phyloP scores from a whole-genome alignment of 192 early-diverging fungal species.

The Entomortierella chlamydospora region DNA sequence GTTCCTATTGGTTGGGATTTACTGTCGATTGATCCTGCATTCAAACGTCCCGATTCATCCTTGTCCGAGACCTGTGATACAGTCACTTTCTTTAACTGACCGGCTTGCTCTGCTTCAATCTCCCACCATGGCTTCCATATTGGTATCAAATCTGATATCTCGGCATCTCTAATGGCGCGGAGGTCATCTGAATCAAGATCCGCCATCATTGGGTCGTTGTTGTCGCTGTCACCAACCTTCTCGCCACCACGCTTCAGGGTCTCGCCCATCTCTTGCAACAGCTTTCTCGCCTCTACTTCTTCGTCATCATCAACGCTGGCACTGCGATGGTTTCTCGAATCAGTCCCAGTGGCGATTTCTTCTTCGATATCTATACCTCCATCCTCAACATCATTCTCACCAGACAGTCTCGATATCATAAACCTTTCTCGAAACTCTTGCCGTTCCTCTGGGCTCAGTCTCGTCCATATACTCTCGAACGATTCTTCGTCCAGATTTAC shows the following conservation, averaged over 20 bases:
- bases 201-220: constrained; percentile 9
- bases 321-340: neutral
- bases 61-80: constrained; percentile 15
- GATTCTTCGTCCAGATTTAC: constrained; percentile 61
- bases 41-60: constrained; percentile 1
- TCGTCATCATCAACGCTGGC: constrained; percentile 16
- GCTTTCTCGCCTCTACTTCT: constrained; percentile 20
- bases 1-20: neutral
- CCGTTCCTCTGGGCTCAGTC: constrained; percentile 59
- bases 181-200: constrained; percentile 39
- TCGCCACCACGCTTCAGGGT: constrained; percentile 19
- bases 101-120: constrained; percentile 37
- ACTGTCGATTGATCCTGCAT: constrained; percentile 3
- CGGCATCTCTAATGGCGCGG: constrained; percentile 40
- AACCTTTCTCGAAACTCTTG: constrained; percentile 62
- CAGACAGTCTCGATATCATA: constrained; percentile 11
- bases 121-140: constrained; percentile 53
- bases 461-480: constrained; percentile 60
- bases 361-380: neutral
- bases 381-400: constrained; percentile 4
- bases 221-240: neutral
- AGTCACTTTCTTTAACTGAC: constrained; percentile 26
- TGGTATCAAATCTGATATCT: constrained; percentile 39
- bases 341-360: neutral
- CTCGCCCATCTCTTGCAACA: constrained; percentile 44